Conservation (phyloP, 805 yeast species). For the Saccharomyces jurei region DNA sequence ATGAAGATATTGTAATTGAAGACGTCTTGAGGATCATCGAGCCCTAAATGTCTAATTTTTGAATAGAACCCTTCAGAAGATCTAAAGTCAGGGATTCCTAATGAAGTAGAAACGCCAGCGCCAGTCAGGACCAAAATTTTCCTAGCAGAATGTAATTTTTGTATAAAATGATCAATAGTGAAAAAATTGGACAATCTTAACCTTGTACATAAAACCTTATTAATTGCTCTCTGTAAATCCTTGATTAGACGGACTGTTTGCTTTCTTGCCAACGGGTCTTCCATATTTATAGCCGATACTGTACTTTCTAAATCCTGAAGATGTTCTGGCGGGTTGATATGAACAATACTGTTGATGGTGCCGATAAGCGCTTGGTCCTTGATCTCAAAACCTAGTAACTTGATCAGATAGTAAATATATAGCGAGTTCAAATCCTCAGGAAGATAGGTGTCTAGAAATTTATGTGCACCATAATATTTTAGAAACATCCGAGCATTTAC, state of each 20-base stretch:
- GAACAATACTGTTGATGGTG: slow-evolving; percentile 20
- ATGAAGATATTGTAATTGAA: slow-evolving; percentile 63
- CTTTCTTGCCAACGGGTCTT: slow-evolving; percentile 36
- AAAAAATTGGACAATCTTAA: slow-evolving; percentile 44
- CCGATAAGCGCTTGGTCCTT: slow-evolving; percentile 30
- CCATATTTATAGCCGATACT: slow-evolving; percentile 17
- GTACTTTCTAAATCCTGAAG: not conserved
- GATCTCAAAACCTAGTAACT: slow-evolving; percentile 52
- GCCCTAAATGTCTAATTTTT: slow-evolving; percentile 54
- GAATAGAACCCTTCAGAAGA: slow-evolving; percentile 79
- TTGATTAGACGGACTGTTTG: slow-evolving; percentile 41
- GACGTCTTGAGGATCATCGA: slow-evolving; percentile 85
- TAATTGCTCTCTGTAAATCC: slow-evolving; percentile 55
- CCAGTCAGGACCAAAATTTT: slow-evolving; percentile 76
- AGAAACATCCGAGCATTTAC: slow-evolving; percentile 44
- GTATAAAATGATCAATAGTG: slow-evolving; percentile 51
- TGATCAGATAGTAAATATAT: slow-evolving; percentile 49
- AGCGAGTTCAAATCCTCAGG: slow-evolving; percentile 53
- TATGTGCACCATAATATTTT: slow-evolving; percentile 50
- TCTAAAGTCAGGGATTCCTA: slow-evolving; percentile 90
- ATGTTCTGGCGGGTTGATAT: slow-evolving; percentile 10
- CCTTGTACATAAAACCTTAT: slow-evolving; percentile 50
- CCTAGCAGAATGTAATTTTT: slow-evolving; percentile 44
- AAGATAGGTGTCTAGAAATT: slow-evolving; percentile 53
- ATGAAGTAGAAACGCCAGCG: slow-evolving; percentile 84